These are phyloP conservation scores for Magnaporthiopsis incrustans DNA, from an alignment of 2,329 filamentous ascomycete species.

Conservation along the genomic window DNA sequence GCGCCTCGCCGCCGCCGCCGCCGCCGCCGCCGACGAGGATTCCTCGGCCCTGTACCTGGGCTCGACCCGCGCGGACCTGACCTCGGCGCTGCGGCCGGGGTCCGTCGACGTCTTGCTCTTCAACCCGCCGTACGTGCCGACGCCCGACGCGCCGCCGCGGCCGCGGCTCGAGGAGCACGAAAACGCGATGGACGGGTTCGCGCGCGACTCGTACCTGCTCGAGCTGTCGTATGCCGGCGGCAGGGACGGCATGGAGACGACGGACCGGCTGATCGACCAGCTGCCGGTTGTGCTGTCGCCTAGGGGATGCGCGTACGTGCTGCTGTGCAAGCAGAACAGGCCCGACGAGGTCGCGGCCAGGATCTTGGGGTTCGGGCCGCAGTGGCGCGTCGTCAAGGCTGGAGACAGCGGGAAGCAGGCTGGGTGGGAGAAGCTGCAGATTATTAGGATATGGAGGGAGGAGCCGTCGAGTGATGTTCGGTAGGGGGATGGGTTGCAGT, in stretches of 20 bases:
- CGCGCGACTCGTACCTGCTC: constrained; percentile 75
- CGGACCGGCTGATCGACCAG: constrained; percentile 64
- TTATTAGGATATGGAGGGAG: constrained; percentile 75
- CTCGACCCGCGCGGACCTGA: constrained; percentile 63
- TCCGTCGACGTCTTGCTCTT: constrained; percentile 81
- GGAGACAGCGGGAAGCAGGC: constrained; percentile 77
- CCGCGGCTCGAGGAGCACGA: constrained; percentile 21
- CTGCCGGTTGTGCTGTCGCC: constrained; percentile 56
- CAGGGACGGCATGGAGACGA: constrained; percentile 87
- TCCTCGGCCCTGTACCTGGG: constrained; percentile 45
- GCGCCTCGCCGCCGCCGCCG: constrained; percentile 28
- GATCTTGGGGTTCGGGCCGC: constrained; percentile 20
- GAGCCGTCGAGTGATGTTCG: constrained; percentile 8
- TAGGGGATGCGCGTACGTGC: constrained; percentile 76
- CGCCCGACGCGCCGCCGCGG: constrained; percentile 58
- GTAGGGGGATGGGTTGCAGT: neutral
- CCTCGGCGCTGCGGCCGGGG: constrained; percentile 46
- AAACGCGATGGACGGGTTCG: constrained; percentile 39
- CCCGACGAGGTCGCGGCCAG: constrained; percentile 42
- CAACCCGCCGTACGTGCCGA: constrained; percentile 96
- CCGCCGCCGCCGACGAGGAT: no score
- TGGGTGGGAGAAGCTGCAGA: constrained; percentile 90
- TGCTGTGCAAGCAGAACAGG: constrained; percentile 86
- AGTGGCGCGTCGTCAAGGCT: constrained; percentile 71
- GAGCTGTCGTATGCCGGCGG: constrained; percentile 86